Conservation (phyloP, 768 basidiomycete genomes). For the Boletus vinaceobasis region DNA sequence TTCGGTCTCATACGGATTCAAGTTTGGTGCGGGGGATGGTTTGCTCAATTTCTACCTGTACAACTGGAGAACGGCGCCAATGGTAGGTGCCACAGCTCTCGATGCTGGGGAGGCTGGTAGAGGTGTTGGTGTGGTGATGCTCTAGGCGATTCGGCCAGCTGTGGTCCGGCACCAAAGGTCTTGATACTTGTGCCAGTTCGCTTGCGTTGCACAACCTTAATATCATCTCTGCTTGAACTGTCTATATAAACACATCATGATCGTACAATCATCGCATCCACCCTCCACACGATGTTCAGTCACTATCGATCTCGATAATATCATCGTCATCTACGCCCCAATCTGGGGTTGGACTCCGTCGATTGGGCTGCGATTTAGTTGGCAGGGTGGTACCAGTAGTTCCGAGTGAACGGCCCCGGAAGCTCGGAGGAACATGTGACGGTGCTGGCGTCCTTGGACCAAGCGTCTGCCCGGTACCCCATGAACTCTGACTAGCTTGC, state of each 20-base stretch:
- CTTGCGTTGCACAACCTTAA: not conserved
- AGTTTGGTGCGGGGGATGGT: slow-evolving; percentile 95
- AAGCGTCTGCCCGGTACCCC: slow-evolving; percentile 49
- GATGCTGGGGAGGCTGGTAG: slow-evolving; percentile 55
- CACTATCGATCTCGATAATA: slow-evolving; percentile 82
- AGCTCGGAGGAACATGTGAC: slow-evolving; percentile 31
- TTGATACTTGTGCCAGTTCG: not conserved
- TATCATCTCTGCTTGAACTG: not conserved
- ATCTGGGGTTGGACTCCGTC: slow-evolving; percentile 70
- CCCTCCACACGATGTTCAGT: slow-evolving; percentile 36
- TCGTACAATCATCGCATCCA: slow-evolving; percentile 2
- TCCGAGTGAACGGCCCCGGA: slow-evolving; percentile 42
- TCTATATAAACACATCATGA: slow-evolving; percentile 2
- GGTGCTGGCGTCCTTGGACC: slow-evolving; percentile 31
- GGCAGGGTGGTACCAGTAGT: slow-evolving; percentile 48
- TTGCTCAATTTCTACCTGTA: slow-evolving; percentile 90
- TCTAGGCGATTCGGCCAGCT: slow-evolving; percentile 40
- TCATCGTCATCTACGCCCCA: slow-evolving; percentile 85
- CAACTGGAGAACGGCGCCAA: slow-evolving; percentile 85
- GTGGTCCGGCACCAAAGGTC: not conserved
- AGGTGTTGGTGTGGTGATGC: slow-evolving; percentile 93
- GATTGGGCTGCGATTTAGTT: slow-evolving; percentile 36
- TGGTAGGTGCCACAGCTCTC: slow-evolving; percentile 67
- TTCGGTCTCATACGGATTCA: slow-evolving; percentile 8
- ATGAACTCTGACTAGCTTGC: slow-evolving; percentile 34